phyloP scores from a whole-genome alignment of 1,284 basidiomycete genomes.

The Puccinia coronata region DNA sequence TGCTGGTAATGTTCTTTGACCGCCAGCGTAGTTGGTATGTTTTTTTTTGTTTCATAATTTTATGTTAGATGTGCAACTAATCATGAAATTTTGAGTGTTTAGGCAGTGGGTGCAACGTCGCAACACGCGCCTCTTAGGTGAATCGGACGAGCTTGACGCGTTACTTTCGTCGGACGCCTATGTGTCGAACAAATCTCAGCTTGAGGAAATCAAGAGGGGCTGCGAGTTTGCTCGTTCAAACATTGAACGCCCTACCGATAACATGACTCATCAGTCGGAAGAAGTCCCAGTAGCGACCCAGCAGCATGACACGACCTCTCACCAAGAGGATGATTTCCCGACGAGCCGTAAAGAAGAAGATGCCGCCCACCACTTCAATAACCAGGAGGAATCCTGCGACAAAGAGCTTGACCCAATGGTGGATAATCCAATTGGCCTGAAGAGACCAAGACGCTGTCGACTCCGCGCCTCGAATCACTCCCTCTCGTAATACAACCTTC shows the following conservation, averaged over 20 bases:
- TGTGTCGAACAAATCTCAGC: slow-evolving; percentile 35
- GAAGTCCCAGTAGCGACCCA: background rate
- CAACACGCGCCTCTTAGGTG: slow-evolving; percentile 43
- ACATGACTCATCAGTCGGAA: background rate
- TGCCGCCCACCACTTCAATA: background rate
- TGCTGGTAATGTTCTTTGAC: slow-evolving; percentile 50
- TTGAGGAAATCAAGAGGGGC: slow-evolving; percentile 33
- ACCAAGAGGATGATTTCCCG: background rate
- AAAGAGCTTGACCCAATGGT: background rate
- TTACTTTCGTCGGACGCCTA: slow-evolving; percentile 45
- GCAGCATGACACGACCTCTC: background rate
- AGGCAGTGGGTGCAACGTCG: slow-evolving; percentile 47
- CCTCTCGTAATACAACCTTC: slow-evolving; percentile 3
- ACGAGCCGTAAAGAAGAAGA: background rate
- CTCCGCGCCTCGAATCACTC: background rate
- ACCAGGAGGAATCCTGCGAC: background rate
- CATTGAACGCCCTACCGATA: slow-evolving; percentile 29
- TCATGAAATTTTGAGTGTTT: too few relatives aligned
- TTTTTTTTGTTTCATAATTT: background rate
- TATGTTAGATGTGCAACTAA: background rate
- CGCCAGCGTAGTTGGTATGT: slow-evolving; percentile 46
- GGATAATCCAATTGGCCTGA: background rate
- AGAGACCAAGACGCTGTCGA: slow-evolving; percentile 1
- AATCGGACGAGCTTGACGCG: slow-evolving; percentile 42
- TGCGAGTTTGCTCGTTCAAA: slow-evolving; percentile 38